Base-by-base conservation (phyloP, 495 filamentous ascomycete genomes). In the Xylaria longipes region DNA sequence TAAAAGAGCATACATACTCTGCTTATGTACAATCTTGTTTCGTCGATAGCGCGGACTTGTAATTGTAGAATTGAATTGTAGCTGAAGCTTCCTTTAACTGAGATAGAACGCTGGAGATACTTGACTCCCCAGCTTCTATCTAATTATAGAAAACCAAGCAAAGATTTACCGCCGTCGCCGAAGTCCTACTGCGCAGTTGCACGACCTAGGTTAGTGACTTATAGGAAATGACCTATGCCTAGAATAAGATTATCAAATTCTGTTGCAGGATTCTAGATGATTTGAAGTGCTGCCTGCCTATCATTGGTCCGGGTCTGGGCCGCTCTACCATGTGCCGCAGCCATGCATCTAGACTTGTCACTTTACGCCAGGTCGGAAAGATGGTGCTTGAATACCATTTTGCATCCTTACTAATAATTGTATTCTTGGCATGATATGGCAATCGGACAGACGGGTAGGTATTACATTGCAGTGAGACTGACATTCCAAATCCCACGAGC, bases 401-500 rank as follows among this genome's bases (percentile, higher is more conserved):
- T 11, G 22, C 22, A n/a, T 17, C n/a, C 20, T 65, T 48, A 65
- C 62, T 65, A 43, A 64, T 45, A 43, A 45, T 20, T 12, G 22
- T 43, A 11, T 39, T 17, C 64, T 66, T 66, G 64, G 45, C 46
- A 66, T 52, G 22, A 37, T 66, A 33, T 66, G 41, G 63, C 22
- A 66, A 52, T 37, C 46, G 5, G 46, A 9, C 29, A 50, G 17
- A 9, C 43, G 14, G 54, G 45, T 37, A 31, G 62, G 43, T 33
- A 29, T 45, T 65, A 33, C 62, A 48, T 35, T n/a, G 43, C 25
- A 48, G 62, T 27, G 29, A 65, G 27, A 48, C 22, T 8, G 15
- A 45, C 41, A 66, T 66, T 66, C 64, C 64, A 66, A 66, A 66
- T 66, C 20, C 14, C 20, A 66, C 9, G 29, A 39, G 46, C 41